Conservation (phyloP, 305 asterid genomes). For the Plantago coronopus region DNA sequence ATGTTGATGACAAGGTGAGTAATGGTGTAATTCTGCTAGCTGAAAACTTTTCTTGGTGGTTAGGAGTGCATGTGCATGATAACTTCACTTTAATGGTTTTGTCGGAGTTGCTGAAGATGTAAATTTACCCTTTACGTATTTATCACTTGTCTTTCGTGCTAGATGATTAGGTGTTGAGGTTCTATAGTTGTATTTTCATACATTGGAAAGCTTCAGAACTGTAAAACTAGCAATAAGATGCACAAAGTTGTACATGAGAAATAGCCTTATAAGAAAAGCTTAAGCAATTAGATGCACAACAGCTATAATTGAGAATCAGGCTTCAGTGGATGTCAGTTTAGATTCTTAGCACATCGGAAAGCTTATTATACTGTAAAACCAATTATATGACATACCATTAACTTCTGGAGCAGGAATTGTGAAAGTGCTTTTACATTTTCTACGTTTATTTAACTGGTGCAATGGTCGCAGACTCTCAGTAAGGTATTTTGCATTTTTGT, state of each 20-base stretch:
- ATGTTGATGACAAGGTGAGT: conserved; percentile 94
- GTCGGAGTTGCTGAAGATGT: not conserved
- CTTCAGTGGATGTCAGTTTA: too few relatives aligned
- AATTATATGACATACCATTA: not conserved
- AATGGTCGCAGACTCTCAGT: not conserved
- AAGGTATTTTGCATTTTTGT: not conserved
- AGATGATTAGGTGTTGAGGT: not conserved
- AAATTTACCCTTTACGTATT: not conserved
- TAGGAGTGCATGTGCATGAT: not conserved
- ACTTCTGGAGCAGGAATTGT: conserved; percentile 15
- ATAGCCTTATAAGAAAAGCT: not conserved
- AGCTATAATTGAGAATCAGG: too few relatives aligned
- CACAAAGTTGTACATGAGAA: conserved; percentile 7
- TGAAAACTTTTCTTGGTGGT: conserved; percentile 13
- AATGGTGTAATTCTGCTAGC: conserved; percentile 13
- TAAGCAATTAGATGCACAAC: not conserved
- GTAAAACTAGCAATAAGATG: not conserved
- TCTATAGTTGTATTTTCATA: not conserved
- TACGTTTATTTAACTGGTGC: conserved; percentile 2
- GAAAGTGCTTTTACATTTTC: conserved; percentile 2
- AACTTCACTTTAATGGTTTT: not conserved
- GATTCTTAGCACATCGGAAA: too few relatives aligned
- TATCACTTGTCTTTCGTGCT: not conserved
- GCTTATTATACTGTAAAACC: conserved; percentile 3
- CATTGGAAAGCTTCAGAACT: too few relatives aligned